Conservation (phyloP, 2,329 filamentous ascomycete genomes). For the Penicillium sp. region DNA sequence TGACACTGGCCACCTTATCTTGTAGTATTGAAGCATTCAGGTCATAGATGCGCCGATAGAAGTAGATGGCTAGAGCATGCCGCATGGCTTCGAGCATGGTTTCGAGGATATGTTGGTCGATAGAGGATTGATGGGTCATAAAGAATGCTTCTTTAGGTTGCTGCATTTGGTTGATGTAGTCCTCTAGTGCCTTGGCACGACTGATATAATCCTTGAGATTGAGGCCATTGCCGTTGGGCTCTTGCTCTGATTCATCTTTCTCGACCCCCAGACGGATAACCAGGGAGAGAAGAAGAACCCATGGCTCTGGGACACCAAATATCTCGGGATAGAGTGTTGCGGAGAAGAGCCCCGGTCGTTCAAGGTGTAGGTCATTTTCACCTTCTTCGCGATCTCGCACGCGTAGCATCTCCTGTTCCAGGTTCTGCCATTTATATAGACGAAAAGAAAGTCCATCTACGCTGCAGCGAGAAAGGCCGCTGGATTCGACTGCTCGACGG, state of each 20-base stretch:
- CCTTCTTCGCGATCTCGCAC: constrained; percentile 41
- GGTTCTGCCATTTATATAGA: constrained; percentile 28
- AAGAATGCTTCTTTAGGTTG: constrained; percentile 16
- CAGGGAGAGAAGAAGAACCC: constrained; percentile 44
- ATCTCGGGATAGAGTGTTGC: constrained; percentile 48
- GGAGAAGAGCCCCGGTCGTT: constrained; percentile 41
- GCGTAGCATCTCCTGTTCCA: constrained; percentile 33
- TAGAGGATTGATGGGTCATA: constrained; percentile 13
- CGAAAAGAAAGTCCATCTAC: constrained; percentile 31
- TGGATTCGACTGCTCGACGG: constrained; percentile 33
- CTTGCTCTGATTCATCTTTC: constrained; percentile 34
- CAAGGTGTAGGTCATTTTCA: constrained; percentile 48
- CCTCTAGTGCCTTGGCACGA: background rate
- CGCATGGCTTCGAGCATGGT: constrained; percentile 43
- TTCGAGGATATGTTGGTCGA: constrained; percentile 22
- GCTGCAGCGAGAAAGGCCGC: constrained; percentile 18
- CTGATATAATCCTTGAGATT: constrained; percentile 21
- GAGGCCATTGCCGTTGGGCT: constrained; percentile 6
- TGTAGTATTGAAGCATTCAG: constrained; percentile 45
- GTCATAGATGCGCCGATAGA: constrained; percentile 47
- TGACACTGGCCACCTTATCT: constrained; percentile 35
- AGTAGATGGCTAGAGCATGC: constrained; percentile 48
- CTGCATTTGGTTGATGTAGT: constrained; percentile 11
- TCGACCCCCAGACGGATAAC: constrained; percentile 47
- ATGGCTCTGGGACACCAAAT: constrained; percentile 47